A percentile compares a stretch with the other conserved stretches of the same genome.
Conservation (phyloP, 2,329 filamentous ascomycete species). For the Trichoderma sp. region DNA sequence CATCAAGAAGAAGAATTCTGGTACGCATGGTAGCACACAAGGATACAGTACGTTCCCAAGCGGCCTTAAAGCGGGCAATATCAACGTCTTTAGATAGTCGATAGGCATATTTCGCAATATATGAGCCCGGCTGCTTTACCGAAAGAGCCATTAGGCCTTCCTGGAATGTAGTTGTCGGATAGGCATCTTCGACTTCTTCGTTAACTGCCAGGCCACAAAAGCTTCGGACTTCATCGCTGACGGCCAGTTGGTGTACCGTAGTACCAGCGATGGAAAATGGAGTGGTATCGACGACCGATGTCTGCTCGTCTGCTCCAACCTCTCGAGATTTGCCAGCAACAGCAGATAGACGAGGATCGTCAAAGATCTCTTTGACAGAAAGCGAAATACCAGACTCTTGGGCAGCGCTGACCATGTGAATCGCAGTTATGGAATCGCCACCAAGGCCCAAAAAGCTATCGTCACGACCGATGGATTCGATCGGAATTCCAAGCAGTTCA, state of each 20-base stretch:
- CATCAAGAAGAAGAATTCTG: slow-evolving; percentile 18
- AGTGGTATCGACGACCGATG: not conserved
- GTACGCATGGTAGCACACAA: slow-evolving; percentile 21
- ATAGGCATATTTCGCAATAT: slow-evolving; percentile 12
- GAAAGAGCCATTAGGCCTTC: slow-evolving; percentile 25
- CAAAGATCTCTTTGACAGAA: slow-evolving; percentile 24
- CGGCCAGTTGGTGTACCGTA: not conserved
- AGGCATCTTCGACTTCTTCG: slow-evolving; percentile 22
- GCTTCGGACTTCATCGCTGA: not conserved
- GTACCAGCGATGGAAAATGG: not conserved
- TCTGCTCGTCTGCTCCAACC: not conserved
- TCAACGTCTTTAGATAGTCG: not conserved
- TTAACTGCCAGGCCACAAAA: not conserved
- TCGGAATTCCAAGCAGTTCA: slow-evolving; percentile 8
- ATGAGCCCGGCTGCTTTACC: slow-evolving; percentile 20
- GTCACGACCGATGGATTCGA: slow-evolving; percentile 22
- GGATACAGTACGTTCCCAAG: slow-evolving; percentile 23
- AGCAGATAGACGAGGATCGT: slow-evolving; percentile 20
- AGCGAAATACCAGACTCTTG: not conserved
- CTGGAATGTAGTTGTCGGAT: slow-evolving; percentile 24
- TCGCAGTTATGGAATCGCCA: slow-evolving; percentile 27
- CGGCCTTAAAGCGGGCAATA: not conserved
- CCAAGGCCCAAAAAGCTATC: slow-evolving; percentile 28
- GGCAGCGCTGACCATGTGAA: slow-evolving; percentile 9
- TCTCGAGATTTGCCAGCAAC: slow-evolving; percentile 14